A percentile compares a stretch with the other conserved stretches of the same genome.
Evolutionary conservation across 2,329 filamentous ascomycete genomes (phyloP).

Genomic region (Ceratocystis lukuohia): DNA sequence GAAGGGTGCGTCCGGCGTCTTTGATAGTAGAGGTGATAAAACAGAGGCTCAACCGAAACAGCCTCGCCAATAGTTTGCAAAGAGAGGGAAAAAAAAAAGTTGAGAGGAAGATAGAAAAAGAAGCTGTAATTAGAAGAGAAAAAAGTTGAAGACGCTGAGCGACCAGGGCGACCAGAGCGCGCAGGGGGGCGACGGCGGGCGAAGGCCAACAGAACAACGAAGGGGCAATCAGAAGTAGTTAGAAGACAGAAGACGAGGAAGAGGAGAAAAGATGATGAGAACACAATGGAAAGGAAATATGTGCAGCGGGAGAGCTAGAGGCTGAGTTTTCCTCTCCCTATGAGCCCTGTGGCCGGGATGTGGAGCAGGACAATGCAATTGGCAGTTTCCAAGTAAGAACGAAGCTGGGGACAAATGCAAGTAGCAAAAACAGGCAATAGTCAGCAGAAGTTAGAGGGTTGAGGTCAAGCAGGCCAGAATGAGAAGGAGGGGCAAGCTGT

Average conservation of each 20-base stretch:
- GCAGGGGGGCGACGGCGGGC: background rate
- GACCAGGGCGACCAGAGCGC: conserved; percentile 16
- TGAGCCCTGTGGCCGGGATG: background rate
- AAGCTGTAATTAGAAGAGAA: background rate
- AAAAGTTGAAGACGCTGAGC: conserved; percentile 12
- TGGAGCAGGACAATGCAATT: background rate
- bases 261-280: background rate
- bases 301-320: background rate
- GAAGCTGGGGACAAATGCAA: background rate
- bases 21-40: background rate
- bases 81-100: background rate
- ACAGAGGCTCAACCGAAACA: background rate
- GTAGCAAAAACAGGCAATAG: background rate
- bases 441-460: background rate
- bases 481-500: background rate
- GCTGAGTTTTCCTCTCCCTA: background rate
- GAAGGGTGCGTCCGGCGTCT: background rate
- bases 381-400: background rate
- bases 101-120: conserved; percentile 1
- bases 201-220: background rate
- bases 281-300: background rate
- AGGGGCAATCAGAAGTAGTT: background rate
- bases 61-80: background rate
- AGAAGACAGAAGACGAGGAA: background rate
- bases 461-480: background rate